These are phyloP conservation scores for Colletotrichum sansevieriae DNA, from an alignment of 2,329 filamentous ascomycete species.

Conservation along the genomic window DNA sequence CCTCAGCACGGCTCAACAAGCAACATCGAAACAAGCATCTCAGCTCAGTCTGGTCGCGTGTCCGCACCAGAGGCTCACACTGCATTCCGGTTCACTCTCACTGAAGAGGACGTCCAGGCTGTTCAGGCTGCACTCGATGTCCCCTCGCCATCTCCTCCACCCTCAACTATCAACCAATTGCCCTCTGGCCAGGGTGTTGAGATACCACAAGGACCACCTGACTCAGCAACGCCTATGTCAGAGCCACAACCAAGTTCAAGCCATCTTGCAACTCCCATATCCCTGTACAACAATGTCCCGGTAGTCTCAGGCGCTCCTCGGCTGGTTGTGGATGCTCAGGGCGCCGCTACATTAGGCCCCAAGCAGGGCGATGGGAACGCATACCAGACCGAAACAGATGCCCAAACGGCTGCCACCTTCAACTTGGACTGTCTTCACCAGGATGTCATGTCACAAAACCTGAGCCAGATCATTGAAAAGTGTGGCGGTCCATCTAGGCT, in stretches of 20 bases:
- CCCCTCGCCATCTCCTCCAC: conserved; percentile 6
- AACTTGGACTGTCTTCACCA: conserved; percentile 1
- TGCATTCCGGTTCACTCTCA: not conserved
- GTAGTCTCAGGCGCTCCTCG: not conserved
- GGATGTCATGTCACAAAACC: conserved; percentile 13
- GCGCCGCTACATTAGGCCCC: not conserved
- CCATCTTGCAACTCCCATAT: not conserved
- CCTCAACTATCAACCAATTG: not conserved
- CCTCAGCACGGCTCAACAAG: too few species aligned
- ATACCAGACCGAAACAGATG: too few species aligned
- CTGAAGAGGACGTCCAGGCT: not conserved
- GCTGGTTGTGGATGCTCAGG: not conserved
- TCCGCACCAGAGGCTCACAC: not conserved
- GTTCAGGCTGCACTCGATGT: not conserved
- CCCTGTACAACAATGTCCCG: not conserved
- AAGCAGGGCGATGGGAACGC: too few species aligned
- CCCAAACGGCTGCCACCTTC: too few species aligned
- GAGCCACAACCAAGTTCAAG: not conserved
- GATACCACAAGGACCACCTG: not conserved
- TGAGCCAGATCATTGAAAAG: conserved; percentile 4
- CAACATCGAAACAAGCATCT: not conserved
- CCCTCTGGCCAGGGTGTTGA: not conserved
- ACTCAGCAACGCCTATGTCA: not conserved
- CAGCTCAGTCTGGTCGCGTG: not conserved
- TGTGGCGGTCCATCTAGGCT: conserved; percentile 2